Evolutionary conservation across 805 yeast genomes (phyloP).

Genomic region (Lipomyces yamadae): DNA sequence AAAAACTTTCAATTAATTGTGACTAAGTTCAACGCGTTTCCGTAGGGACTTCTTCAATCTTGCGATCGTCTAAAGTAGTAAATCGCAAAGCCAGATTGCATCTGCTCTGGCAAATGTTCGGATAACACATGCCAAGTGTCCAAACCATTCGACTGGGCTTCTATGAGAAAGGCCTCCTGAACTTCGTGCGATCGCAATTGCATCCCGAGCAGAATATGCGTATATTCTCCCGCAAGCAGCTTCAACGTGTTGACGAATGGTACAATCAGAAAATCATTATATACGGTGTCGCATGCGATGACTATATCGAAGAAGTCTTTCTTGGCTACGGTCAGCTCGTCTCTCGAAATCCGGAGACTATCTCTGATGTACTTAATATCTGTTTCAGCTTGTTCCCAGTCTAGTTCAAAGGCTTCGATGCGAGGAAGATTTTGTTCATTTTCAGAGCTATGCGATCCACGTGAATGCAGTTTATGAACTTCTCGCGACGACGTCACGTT

Average conservation of each 20-base stretch:
- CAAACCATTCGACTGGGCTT: constrained; percentile 46
- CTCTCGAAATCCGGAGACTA: constrained; percentile 10
- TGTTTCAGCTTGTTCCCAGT: constrained; percentile 60
- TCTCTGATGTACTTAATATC: constrained; percentile 44
- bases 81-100: constrained; percentile 54
- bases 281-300: constrained; percentile 68
- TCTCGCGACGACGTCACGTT: neutral
- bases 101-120: constrained; percentile 43
- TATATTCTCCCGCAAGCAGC: constrained; percentile 45
- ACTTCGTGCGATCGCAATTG: constrained; percentile 62
- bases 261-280: constrained; percentile 63
- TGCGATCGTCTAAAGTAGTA: constrained; percentile 45
- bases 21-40: neutral
- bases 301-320: constrained; percentile 49
- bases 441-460: neutral
- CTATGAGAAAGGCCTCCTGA: constrained; percentile 53
- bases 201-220: constrained; percentile 53
- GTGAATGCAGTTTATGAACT: neutral
- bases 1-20: neutral
- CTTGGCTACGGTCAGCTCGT: constrained; percentile 33
- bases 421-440: neutral
- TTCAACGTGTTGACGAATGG: constrained; percentile 54
- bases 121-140: constrained; percentile 47
- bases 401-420: constrained; percentile 56
- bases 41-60: neutral